Evolutionary conservation across 306 rosid species (phyloP).

Genomic region (Carpinus viminea): DNA sequence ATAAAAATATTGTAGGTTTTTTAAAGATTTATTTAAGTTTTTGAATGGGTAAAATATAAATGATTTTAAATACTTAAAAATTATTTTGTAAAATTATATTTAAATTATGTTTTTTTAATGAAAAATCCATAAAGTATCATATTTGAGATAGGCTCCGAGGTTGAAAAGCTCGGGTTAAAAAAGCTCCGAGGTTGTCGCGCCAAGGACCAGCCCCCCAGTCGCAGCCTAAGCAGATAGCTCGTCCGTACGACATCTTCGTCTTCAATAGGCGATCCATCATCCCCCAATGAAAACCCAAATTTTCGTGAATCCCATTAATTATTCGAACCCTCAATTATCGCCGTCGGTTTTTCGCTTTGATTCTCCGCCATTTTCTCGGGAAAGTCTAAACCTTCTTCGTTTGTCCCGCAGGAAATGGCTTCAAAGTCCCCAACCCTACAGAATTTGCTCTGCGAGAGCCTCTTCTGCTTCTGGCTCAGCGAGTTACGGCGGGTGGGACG

Average conservation of each 20-base stretch:
- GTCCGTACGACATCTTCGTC: slow-evolving; percentile 12
- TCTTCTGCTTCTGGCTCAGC: slow-evolving; percentile 37
- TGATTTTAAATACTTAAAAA: too few species aligned
- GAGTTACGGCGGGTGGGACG: slow-evolving; percentile 87
- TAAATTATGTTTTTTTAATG: too few species aligned
- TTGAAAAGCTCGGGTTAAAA: neutral
- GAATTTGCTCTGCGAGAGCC: slow-evolving; percentile 41
- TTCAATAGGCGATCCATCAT: neutral
- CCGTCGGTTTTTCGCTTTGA: slow-evolving; percentile 29
- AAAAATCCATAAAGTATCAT: too few species aligned
- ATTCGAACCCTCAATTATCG: slow-evolving; percentile 30
- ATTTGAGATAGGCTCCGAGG: neutral
- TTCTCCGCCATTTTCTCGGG: slow-evolving; percentile 30
- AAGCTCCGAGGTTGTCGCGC: neutral
- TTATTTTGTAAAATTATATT: too few species aligned
- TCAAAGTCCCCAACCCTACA: slow-evolving; percentile 20
- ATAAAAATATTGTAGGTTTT: too few species aligned
- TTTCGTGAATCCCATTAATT: slow-evolving; percentile 30
- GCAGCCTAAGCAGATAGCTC: neutral
- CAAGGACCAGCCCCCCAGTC: neutral
- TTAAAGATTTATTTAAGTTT: too few species aligned
- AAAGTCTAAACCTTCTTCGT: slow-evolving; percentile 32
- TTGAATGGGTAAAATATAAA: too few species aligned
- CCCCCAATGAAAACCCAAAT: slow-evolving; percentile 49
- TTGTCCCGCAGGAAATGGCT: slow-evolving; percentile 34